These are phyloP conservation scores for Dioszegia crocea DNA, from an alignment of 768 basidiomycete genomes.

Conservation along the genomic window DNA sequence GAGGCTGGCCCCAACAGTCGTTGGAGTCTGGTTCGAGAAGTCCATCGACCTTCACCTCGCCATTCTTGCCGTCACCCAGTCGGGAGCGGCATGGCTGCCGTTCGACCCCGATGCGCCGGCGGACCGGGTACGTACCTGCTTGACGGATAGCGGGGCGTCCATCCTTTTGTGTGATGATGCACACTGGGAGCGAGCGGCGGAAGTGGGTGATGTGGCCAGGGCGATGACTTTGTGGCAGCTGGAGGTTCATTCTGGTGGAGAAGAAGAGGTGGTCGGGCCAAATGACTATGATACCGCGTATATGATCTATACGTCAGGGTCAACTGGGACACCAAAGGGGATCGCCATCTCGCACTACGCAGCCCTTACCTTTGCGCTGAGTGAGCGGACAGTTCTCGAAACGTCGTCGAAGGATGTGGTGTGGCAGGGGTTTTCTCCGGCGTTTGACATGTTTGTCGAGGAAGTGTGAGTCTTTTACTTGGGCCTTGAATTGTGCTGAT, in stretches of 20 bases:
- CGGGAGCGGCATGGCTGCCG: neutral
- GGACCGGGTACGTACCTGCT: neutral
- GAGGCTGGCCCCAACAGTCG: neutral
- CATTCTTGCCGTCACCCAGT: neutral
- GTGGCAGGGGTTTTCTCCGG: slow-evolving; percentile 3
- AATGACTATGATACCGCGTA: neutral
- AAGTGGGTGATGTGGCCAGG: neutral
- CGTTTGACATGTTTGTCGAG: slow-evolving; percentile 7
- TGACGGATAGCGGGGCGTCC: neutral
- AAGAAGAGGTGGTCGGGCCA: neutral
- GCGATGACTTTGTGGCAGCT: neutral
- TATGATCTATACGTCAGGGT: slow-evolving; percentile 2
- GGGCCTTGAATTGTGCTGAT: neutral
- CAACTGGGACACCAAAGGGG: slow-evolving; percentile 1
- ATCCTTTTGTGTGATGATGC: neutral
- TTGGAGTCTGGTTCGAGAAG: neutral
- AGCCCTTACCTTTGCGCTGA: neutral
- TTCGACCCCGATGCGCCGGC: slow-evolving; percentile 2
- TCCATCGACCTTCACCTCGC: slow-evolving; percentile 1
- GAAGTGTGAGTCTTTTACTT: neutral
- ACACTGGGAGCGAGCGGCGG: neutral
- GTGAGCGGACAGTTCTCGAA: neutral
- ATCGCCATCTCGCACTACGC: neutral
- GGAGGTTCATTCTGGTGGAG: too few species aligned
- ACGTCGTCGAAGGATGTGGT: neutral